Percentiles rank a stretch among this genome's conserved stretches.
Evolutionary conservation across 176 grass and related monocot genomes (phyloP).

Genomic region (Eleusine indica): DNA sequence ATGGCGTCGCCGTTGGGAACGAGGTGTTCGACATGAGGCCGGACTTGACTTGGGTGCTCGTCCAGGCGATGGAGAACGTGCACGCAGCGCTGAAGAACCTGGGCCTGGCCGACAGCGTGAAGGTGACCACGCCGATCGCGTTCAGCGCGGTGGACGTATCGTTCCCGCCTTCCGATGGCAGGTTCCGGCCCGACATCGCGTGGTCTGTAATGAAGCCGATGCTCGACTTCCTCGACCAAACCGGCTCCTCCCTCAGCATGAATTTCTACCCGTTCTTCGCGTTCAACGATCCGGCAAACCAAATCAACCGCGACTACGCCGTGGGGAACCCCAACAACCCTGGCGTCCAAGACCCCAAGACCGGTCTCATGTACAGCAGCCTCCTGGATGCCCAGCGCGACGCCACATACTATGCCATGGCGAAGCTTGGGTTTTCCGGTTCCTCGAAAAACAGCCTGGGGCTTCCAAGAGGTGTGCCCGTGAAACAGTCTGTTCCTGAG

Average conservation of each 20-base stretch:
- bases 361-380: slow-evolving; percentile 47
- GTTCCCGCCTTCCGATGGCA: slow-evolving; percentile 55
- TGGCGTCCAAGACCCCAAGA: slow-evolving; percentile 37
- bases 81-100: slow-evolving; percentile 41
- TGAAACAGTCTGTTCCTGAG: slow-evolving; percentile 42
- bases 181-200: slow-evolving; percentile 52
- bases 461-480: neutral
- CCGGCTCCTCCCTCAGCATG: slow-evolving; percentile 54
- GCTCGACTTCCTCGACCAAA: slow-evolving; percentile 51
- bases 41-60: slow-evolving; percentile 11
- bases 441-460: neutral
- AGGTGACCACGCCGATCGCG: slow-evolving; percentile 65
- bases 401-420: slow-evolving; percentile 57
- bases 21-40: slow-evolving; percentile 47
- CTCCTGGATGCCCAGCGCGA: slow-evolving; percentile 77
- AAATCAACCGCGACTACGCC: slow-evolving; percentile 61
- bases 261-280: slow-evolving; percentile 67
- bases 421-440: slow-evolving; percentile 24
- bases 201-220: slow-evolving; percentile 60
- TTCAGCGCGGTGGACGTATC: slow-evolving; percentile 38
- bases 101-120: slow-evolving; percentile 49
- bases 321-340: slow-evolving; percentile 20
- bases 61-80: slow-evolving; percentile 51
- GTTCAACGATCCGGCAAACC: slow-evolving; percentile 32
- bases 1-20: slow-evolving; percentile 54